Base-by-base conservation (phyloP, 2,329 filamentous ascomycete genomes). In the Stachybotrys chartarum region DNA sequence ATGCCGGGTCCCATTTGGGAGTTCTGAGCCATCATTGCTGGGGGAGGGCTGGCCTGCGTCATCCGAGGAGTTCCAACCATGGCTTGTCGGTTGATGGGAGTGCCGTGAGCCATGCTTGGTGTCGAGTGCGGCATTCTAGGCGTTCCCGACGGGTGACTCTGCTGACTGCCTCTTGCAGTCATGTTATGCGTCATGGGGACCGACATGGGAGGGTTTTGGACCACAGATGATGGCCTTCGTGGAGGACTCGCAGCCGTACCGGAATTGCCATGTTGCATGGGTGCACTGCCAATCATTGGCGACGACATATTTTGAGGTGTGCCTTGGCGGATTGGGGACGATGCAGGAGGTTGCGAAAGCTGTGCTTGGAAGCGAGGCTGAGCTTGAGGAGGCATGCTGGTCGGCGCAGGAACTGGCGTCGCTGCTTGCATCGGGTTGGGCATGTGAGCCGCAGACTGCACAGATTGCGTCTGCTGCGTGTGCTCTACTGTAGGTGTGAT, bases 161-260 rank as follows among this genome's bases (percentile, higher is more conserved):
- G 84, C 63, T 87, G 84, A 63, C 84, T 87, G 56, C 82, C 81
- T 58, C 83, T 78, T 18, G 81, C 76, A 54, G 81, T 84, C 83
- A 86, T 87, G 60, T 76, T 80, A 61, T 82, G 78, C 0, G 82
- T 72, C 78, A 85, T 84, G 5, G 83, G 79, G 0, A 77, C 82
- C 7, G 77, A 75, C 76, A 85, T 84, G 0, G 79, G 75, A 2
- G 71, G 79, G 53, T 78, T 81, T 58, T 85, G 84, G 4, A 84
- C 82, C 6, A 85, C 84, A 16, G 86, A 89, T 1, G 85, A 74
- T 16, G 87, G 85, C 6, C 45, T 47, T 49, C 86, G 77, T 17
- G 84, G 76, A 30, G 87, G 87, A 63, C 86, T 90, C 53, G 77
- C 83, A 18, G 84, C 85, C 77, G 88, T 85, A 61, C 79, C 86